These are phyloP conservation scores for Ustilago bromivora DNA, from an alignment of 1,284 basidiomycete species.

Conservation along the genomic window DNA sequence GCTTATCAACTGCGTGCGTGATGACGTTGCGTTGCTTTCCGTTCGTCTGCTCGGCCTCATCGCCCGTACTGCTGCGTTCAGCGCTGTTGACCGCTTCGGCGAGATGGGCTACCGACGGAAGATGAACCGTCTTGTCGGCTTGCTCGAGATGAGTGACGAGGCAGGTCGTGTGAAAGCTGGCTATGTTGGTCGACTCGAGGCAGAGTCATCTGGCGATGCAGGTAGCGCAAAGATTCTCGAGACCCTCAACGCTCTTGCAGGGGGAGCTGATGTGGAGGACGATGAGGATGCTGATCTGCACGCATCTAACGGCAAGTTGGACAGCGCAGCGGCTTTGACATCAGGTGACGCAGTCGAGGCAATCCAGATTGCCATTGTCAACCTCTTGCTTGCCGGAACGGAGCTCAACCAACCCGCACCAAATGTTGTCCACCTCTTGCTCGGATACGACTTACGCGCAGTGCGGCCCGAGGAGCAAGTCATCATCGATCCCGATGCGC, in stretches of 20 bases:
- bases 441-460: slow-evolving; percentile 78
- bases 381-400: slow-evolving; percentile 85
- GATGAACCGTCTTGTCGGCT: slow-evolving; percentile 77
- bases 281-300: slow-evolving; percentile 75
- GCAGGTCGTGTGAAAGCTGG: slow-evolving; percentile 87
- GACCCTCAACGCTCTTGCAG: slow-evolving; percentile 68
- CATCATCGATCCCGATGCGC: slow-evolving; percentile 72
- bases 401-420: slow-evolving; percentile 77
- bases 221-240: slow-evolving; percentile 59
- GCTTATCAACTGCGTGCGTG: slow-evolving; percentile 79
- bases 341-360: slow-evolving; percentile 73
- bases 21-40: slow-evolving; percentile 82
- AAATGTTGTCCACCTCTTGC: slow-evolving; percentile 88
- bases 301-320: slow-evolving; percentile 71
- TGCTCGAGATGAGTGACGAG: slow-evolving; percentile 85
- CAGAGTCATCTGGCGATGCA: slow-evolving; percentile 66
- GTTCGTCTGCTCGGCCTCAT: slow-evolving; percentile 83
- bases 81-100: slow-evolving; percentile 74
- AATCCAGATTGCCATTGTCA: slow-evolving; percentile 83
- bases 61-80: slow-evolving; percentile 73
- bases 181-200: slow-evolving; percentile 79
- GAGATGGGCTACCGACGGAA: slow-evolving; percentile 66
- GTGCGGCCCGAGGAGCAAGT: slow-evolving; percentile 71
- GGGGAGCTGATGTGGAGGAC: slow-evolving; percentile 70
- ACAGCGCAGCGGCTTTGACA: slow-evolving; percentile 66